A percentile compares a stretch with the other conserved stretches of the same genome.
Conservation (phyloP, 805 yeast genomes). For the Teunomyces tritomae region DNA sequence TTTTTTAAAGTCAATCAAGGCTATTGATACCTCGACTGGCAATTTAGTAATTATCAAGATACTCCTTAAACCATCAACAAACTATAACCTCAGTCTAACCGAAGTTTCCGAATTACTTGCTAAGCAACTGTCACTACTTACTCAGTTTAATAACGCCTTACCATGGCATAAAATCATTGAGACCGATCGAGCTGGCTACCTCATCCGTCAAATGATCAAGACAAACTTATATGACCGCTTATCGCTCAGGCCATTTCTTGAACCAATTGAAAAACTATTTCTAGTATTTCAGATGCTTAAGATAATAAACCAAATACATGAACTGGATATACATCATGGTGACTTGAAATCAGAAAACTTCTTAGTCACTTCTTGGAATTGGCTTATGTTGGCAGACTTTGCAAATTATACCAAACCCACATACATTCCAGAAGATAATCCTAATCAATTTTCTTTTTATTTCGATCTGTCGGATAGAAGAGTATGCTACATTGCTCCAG, state of each 20-base stretch:
- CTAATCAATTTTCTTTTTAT: conserved; percentile 86
- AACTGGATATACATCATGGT: conserved; percentile 67
- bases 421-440: conserved; percentile 86
- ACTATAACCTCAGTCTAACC: conserved; percentile 22
- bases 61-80: conserved; percentile 65
- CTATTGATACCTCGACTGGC: conserved; percentile 65
- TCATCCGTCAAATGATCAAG: conserved; percentile 77
- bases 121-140: conserved; percentile 39
- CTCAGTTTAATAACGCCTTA: conserved; percentile 56
- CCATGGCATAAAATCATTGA: conserved; percentile 76
- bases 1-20: conserved; percentile 82
- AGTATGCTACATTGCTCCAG: conserved; percentile 92
- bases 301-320: conserved; percentile 65
- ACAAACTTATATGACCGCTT: conserved; percentile 85
- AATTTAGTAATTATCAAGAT: conserved; percentile 70
- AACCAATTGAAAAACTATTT: conserved; percentile 78
- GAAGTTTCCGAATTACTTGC: conserved; percentile 25
- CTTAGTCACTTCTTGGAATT: conserved; percentile 82
- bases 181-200: conserved; percentile 88
- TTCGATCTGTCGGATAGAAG: conserved; percentile 88
- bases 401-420: conserved; percentile 77
- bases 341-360: conserved; percentile 91
- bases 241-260: conserved; percentile 83
- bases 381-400: conserved; percentile 81
- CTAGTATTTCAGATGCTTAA: conserved; percentile 73